A percentile compares a stretch with the other conserved stretches of the same genome.
Conservation (phyloP, 441 rosid genomes). For the Melastoma candidum region DNA sequence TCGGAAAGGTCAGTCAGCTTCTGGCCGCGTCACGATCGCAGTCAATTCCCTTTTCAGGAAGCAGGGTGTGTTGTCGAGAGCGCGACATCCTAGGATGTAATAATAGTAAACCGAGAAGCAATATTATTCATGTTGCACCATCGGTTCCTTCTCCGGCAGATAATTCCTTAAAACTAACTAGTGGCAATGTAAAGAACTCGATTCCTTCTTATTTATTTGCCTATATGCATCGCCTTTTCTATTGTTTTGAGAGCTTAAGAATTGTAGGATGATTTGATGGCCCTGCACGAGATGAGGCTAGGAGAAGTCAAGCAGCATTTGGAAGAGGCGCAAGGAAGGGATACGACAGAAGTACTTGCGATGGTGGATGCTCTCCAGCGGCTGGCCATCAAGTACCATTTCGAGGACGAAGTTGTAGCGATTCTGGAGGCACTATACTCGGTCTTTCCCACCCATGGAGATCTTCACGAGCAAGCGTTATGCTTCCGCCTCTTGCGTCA, state of each 20-base stretch:
- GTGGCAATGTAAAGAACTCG: too few species aligned
- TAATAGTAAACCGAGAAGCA: too few species aligned
- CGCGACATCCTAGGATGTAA: too few species aligned
- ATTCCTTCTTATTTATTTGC: too few species aligned
- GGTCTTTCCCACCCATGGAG: constrained; percentile 1
- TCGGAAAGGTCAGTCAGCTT: too few species aligned
- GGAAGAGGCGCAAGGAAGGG: constrained; percentile 5
- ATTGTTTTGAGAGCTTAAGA: background rate
- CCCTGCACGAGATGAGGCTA: constrained; percentile 8
- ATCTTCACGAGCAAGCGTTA: constrained; percentile 33
- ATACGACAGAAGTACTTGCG: constrained; percentile 18
- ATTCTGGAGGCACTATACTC: constrained; percentile 22
- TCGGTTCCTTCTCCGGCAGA: too few species aligned
- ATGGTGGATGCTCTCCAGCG: constrained; percentile 43
- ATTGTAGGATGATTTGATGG: constrained; percentile 12
- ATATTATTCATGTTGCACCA: too few species aligned
- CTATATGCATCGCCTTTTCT: too few species aligned
- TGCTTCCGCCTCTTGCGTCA: constrained; percentile 53
- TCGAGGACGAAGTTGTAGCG: constrained; percentile 32
- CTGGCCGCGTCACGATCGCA: too few species aligned
- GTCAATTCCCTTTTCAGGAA: too few species aligned
- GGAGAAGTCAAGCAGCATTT: constrained; percentile 9
- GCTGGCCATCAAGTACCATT: constrained; percentile 36
- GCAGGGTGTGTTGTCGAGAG: too few species aligned
- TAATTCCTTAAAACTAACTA: too few species aligned